Evolutionary conservation across 108 stramenopile species (phyloP).

Genomic region (Cyclostephanos invisitatus): DNA sequence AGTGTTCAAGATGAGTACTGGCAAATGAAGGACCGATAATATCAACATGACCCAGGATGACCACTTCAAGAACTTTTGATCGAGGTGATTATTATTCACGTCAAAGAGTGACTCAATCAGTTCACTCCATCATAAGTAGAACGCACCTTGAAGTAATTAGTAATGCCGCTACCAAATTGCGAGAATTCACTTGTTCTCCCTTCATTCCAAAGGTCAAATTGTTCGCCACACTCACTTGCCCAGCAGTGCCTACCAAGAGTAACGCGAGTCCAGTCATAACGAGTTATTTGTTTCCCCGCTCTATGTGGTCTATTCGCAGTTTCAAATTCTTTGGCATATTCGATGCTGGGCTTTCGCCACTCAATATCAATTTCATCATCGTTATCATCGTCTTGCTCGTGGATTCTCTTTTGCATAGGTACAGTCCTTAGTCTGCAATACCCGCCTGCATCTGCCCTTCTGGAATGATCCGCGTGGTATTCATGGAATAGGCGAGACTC

Average conservation of each 20-base stretch:
- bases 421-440: constrained; percentile 10
- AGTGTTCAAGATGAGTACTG: constrained; percentile 53
- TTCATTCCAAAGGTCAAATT: constrained; percentile 72
- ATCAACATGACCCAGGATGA: constrained; percentile 60
- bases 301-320: constrained; percentile 44
- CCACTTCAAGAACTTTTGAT: constrained; percentile 63
- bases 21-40: constrained; percentile 49
- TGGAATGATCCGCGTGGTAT: constrained; percentile 11
- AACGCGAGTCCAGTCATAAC: constrained; percentile 25
- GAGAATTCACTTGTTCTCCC: constrained; percentile 61
- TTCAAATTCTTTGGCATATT: constrained; percentile 52
- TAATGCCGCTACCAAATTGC: constrained; percentile 67
- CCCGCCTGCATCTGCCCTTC: constrained; percentile 11
- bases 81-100: constrained; percentile 6
- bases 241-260: constrained; percentile 66
- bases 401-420: constrained; percentile 38
- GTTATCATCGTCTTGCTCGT: constrained; percentile 42
- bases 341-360: constrained; percentile 54
- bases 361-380: constrained; percentile 49
- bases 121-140: background rate
- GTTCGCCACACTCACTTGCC: constrained; percentile 63
- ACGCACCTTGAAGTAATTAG: constrained; percentile 71
- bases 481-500: constrained; percentile 10
- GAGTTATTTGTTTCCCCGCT: constrained; percentile 42
- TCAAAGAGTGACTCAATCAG: background rate